Percentiles rank a stretch among this genome's conserved stretches.
Conservation (phyloP, 2,329 filamentous ascomycete genomes). For the Tolypocladium album region DNA sequence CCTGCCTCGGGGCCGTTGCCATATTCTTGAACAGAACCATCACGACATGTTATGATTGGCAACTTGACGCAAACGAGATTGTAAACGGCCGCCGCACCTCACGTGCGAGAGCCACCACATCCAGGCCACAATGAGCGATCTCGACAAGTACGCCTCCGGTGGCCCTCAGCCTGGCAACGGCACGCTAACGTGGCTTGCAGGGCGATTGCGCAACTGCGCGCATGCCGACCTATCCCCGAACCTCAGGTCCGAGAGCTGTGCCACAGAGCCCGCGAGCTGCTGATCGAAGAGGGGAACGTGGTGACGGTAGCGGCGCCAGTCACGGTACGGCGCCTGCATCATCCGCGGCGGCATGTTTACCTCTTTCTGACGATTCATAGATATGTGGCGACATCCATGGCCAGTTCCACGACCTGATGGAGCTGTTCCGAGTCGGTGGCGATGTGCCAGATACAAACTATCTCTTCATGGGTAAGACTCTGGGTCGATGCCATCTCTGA, state of each 20-base stretch:
- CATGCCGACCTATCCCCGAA: slow-evolving; percentile 93
- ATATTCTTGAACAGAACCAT: background rate
- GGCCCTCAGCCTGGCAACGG: background rate
- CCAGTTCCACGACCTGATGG: slow-evolving; percentile 95
- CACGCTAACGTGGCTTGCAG: slow-evolving; percentile 31
- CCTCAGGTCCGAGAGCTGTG: slow-evolving; percentile 91
- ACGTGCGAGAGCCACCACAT: slow-evolving; percentile 7
- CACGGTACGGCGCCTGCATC: slow-evolving; percentile 46
- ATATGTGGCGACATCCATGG: slow-evolving; percentile 97
- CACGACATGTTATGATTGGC: slow-evolving; percentile 15
- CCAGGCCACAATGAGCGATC: slow-evolving; percentile 64
- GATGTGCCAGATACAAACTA: slow-evolving; percentile 95
- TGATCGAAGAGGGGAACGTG: slow-evolving; percentile 97
- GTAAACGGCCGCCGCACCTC: slow-evolving; percentile 10
- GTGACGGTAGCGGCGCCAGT: slow-evolving; percentile 92
- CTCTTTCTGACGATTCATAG: slow-evolving; percentile 25
- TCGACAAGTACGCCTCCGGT: slow-evolving; percentile 62
- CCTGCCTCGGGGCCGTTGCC: background rate
- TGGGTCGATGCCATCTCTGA: background rate
- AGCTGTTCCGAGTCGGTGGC: slow-evolving; percentile 85
- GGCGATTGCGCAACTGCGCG: slow-evolving; percentile 89
- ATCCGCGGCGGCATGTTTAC: background rate
- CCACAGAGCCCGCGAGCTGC: slow-evolving; percentile 88
- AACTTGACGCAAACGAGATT: slow-evolving; percentile 4
- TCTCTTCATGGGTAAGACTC: slow-evolving; percentile 76